These are phyloP conservation scores for Bertia moriformis DNA, from an alignment of 2,329 filamentous ascomycete species.

Conservation along the genomic window DNA sequence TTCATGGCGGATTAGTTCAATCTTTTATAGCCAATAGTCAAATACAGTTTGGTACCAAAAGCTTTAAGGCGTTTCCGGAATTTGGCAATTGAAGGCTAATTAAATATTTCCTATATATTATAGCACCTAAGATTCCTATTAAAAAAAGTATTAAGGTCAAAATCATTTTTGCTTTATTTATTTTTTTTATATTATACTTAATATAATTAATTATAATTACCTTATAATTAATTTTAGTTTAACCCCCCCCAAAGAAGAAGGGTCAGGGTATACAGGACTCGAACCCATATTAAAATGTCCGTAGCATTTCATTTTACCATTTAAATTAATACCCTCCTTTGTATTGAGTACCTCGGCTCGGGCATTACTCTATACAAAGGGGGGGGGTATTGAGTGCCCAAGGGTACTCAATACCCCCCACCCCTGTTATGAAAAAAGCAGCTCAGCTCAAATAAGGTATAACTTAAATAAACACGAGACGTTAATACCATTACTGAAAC, in stretches of 20 bases:
- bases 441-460: no score
- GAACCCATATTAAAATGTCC: neutral
- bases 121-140: conserved; percentile 1
- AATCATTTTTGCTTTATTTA: neutral
- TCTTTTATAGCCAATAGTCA: conserved; percentile 3
- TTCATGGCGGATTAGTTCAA: conserved; percentile 4
- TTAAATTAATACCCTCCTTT: conserved; percentile 1
- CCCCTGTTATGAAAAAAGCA: no score
- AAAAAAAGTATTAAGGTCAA: conserved; percentile 1
- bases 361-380: no score
- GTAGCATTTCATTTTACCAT: neutral
- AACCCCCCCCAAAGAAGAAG: conserved; percentile 2
- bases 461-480: no score
- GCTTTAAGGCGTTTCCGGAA: conserved; percentile 4
- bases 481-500: no score
- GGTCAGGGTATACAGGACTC: neutral
- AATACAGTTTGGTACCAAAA: conserved; percentile 5
- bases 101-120: neutral
- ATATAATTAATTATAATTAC: conserved; percentile 2
- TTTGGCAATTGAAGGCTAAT: conserved; percentile 4
- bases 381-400: no score
- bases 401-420: no score
- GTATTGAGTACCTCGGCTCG: no score
- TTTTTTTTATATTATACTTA: conserved; percentile 2
- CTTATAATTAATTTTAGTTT: conserved; percentile 3